Evolutionary conservation across 2,329 filamentous ascomycete species (phyloP).

Genomic region (Stachybotrys echinatus): DNA sequence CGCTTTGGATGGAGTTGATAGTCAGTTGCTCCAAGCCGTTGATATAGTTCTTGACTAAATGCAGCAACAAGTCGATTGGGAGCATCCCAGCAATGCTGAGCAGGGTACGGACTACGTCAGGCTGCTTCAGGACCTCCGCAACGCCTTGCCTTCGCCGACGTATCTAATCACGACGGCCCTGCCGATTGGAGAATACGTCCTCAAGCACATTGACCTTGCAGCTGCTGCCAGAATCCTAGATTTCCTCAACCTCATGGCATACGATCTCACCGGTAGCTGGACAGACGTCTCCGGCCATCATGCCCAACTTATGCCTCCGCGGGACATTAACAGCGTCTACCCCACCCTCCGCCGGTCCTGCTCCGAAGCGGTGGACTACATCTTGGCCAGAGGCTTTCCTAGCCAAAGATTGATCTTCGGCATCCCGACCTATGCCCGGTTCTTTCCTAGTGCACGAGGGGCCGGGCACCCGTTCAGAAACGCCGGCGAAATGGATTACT

Average conservation of each 20-base stretch:
- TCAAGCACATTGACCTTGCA: conserved; percentile 53
- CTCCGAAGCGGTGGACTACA: conserved; percentile 49
- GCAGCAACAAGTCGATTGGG: conserved; percentile 56
- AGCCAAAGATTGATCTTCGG: conserved; percentile 56
- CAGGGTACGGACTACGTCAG: conserved; percentile 54
- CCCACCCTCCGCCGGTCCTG: conserved; percentile 36
- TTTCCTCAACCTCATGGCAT: conserved; percentile 63
- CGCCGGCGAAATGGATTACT: conserved; percentile 55
- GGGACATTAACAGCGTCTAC: conserved; percentile 13
- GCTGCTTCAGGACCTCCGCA: conserved; percentile 50
- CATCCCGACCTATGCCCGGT: conserved; percentile 58
- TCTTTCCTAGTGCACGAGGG: conserved; percentile 48
- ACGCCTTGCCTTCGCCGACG: conserved; percentile 45
- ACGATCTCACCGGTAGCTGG: conserved; percentile 64
- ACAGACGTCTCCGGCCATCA: conserved; percentile 56
- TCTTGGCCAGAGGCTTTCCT: conserved; percentile 48
- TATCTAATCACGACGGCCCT: conserved; percentile 59
- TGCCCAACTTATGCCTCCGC: conserved; percentile 51
- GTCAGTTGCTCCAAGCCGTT: conserved; percentile 26
- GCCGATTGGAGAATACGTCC: conserved; percentile 56
- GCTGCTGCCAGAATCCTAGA: conserved; percentile 49
- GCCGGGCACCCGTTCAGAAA: conserved; percentile 47
- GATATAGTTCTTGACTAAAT: not conserved
- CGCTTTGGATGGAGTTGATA: conserved; percentile 59
- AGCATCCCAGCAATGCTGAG: conserved; percentile 50